Percentiles rank a stretch among this genome's conserved stretches.
phyloP scores from a whole-genome alignment of 192 early-diverging fungal genomes.

The Glomus cerebriforme region DNA sequence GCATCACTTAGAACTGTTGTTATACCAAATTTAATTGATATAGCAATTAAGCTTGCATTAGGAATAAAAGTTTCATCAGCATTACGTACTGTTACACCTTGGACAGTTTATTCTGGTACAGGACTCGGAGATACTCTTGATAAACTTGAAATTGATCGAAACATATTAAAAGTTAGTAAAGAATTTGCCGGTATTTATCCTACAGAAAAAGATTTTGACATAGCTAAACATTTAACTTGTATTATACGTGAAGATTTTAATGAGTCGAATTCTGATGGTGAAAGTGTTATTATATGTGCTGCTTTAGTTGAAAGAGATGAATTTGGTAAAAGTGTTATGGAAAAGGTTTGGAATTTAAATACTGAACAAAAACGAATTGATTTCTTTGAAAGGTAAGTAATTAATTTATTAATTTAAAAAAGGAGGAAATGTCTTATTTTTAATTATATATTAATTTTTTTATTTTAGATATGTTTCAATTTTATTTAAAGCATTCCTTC shows the following conservation, averaged over 20 bases:
- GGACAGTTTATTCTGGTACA: constrained; percentile 59
- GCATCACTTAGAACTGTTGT: constrained; percentile 64
- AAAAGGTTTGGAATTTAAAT: constrained; percentile 50
- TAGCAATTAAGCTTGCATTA: constrained; percentile 60
- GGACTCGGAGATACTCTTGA: constrained; percentile 53
- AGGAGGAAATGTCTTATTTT: background rate
- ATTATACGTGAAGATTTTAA: constrained; percentile 57
- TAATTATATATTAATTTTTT: background rate
- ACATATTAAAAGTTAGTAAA: constrained; percentile 50
- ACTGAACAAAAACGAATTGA: constrained; percentile 42
- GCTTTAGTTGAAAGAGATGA: constrained; percentile 54
- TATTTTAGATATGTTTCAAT: constrained; percentile 43
- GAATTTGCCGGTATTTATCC: constrained; percentile 58
- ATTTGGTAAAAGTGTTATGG: constrained; percentile 43
- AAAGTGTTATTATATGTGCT: constrained; percentile 57
- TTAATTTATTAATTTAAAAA: background rate
- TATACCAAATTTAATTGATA: constrained; percentile 37
- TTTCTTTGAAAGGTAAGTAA: constrained; percentile 47
- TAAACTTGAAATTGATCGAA: constrained; percentile 40
- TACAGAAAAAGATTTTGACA: constrained; percentile 52
- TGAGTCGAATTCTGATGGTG: constrained; percentile 39
- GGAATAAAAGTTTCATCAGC: constrained; percentile 66
- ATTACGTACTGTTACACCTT: constrained; percentile 67
- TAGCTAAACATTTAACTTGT: constrained; percentile 64
- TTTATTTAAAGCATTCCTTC: constrained; percentile 60